These are phyloP conservation scores for Amanita jacksonii DNA, from an alignment of 768 basidiomycete genomes.

Conservation along the genomic window DNA sequence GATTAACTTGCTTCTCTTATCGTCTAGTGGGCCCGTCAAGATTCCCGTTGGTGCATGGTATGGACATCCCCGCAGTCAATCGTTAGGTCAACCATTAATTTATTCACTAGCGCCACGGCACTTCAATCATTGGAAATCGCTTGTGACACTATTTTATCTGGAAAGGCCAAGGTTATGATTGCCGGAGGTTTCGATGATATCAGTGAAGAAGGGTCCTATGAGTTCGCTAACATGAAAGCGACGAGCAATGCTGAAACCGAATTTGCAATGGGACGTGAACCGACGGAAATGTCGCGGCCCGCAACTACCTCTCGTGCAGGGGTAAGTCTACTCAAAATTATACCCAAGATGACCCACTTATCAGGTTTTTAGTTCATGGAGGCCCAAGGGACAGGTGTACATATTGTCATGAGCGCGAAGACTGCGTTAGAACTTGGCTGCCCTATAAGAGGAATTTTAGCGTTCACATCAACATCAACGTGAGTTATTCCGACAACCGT, in stretches of 20 bases:
- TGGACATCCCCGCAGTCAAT: constrained; percentile 15
- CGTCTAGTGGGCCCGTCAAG: constrained; percentile 96
- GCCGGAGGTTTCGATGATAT: constrained; percentile 98
- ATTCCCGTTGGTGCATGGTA: constrained; percentile 98
- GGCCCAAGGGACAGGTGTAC: constrained; percentile 88
- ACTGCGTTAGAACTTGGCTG: constrained; percentile 92
- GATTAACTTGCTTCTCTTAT: constrained; percentile 91
- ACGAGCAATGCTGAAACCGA: constrained; percentile 96
- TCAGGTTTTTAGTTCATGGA: constrained; percentile 73
- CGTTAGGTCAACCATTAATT: constrained; percentile 5
- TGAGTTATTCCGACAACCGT: constrained; percentile 28
- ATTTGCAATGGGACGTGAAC: constrained; percentile 98
- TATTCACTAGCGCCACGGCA: constrained; percentile 70
- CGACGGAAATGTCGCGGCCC: constrained; percentile 97
- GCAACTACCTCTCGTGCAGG: constrained; percentile 94
- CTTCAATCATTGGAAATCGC: constrained; percentile 97
- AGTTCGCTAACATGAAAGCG: constrained; percentile 99
- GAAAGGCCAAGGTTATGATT: constrained; percentile 99
- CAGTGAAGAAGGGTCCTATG: constrained; percentile 96
- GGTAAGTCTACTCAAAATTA: constrained; percentile 34
- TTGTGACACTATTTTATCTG: constrained; percentile 87
- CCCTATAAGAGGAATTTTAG: constrained; percentile 88
- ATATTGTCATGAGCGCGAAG: constrained; percentile 94
- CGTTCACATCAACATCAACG: constrained; percentile 95
- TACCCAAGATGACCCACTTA: constrained; percentile 7